These are phyloP conservation scores for Biscogniauxia mediterranea DNA, from an alignment of 2,329 filamentous ascomycete genomes.

Conservation along the genomic window DNA sequence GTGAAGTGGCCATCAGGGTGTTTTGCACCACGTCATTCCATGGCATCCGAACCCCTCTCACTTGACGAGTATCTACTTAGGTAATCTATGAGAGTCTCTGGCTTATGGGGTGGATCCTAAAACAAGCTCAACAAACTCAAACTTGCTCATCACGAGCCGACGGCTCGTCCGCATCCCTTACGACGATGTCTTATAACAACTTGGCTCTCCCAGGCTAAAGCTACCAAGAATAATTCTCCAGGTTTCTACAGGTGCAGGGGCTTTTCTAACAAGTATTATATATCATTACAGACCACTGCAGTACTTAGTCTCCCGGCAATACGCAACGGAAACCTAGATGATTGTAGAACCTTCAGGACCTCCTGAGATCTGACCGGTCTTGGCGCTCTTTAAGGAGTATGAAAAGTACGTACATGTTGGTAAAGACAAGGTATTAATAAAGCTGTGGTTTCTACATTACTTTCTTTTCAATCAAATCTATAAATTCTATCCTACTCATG, in stretches of 20 bases:
- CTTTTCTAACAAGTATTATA: too few species aligned
- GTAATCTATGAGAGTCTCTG: background rate
- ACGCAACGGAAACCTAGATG: background rate
- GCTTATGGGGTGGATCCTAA: constrained; percentile 14
- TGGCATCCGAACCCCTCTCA: background rate
- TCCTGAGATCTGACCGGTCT: constrained; percentile 3
- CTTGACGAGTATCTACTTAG: background rate
- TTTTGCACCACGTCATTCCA: constrained; percentile 4
- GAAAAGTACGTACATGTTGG: too few species aligned
- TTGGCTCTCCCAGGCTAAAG: too few species aligned
- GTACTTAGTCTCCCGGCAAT: background rate
- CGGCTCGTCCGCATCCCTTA: background rate
- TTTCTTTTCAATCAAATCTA: too few species aligned
- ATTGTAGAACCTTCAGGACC: background rate
- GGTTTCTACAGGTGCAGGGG: too few species aligned
- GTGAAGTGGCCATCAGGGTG: constrained; percentile 9
- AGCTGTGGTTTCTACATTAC: too few species aligned
- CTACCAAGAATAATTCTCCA: too few species aligned
- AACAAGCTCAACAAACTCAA: constrained; percentile 28
- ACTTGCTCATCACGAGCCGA: constrained; percentile 29
- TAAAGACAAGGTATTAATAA: too few species aligned
- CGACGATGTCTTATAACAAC: too few species aligned
- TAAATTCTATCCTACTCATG: too few species aligned
- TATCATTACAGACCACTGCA: too few species aligned
- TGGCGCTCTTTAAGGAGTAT: too few species aligned